These are phyloP conservation scores for Candida tunisiensis DNA, from an alignment of 1,139 yeast genomes.

Conservation along the genomic window DNA sequence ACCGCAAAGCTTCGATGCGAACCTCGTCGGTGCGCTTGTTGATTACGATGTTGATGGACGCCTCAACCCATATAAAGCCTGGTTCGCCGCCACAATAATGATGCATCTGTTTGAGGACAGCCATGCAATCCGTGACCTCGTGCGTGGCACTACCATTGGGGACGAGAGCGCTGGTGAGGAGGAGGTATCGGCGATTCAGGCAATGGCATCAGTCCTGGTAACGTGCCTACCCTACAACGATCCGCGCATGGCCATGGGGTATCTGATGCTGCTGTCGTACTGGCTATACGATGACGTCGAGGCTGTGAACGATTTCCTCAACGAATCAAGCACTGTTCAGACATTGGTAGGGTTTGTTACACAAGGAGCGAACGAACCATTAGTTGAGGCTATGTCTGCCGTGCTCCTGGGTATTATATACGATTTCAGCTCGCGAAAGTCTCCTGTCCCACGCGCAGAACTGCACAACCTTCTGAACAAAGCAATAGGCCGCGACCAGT, in stretches of 20 bases:
- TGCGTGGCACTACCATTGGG: conserved; percentile 47
- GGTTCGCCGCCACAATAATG: conserved; percentile 68
- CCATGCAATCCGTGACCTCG: conserved; percentile 28
- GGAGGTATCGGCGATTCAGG: conserved; percentile 56
- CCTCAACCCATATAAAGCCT: conserved; percentile 70
- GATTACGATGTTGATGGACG: conserved; percentile 65
- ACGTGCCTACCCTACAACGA: conserved; percentile 49
- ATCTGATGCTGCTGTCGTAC: conserved; percentile 52
- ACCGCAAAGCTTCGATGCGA: conserved; percentile 22
- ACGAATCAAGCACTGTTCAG: conserved; percentile 48
- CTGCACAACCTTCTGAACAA: conserved; percentile 45
- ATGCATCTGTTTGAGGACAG: conserved; percentile 44
- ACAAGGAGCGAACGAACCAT: conserved; percentile 22
- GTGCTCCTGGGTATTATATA: conserved; percentile 61
- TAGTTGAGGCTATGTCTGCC: conserved; percentile 64
- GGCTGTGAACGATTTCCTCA: conserved; percentile 63
- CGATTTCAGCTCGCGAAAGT: conserved; percentile 58
- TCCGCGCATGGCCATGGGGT: conserved; percentile 64
- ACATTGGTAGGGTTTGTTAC: conserved; percentile 53
- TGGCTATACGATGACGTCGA: conserved; percentile 70
- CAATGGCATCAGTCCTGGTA: conserved; percentile 59
- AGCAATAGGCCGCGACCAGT: conserved; percentile 70
- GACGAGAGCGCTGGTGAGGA: conserved; percentile 53
- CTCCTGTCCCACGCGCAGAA: conserved; percentile 47
- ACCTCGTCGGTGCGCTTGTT: conserved; percentile 50